Percentiles rank a stretch among this genome's conserved stretches.
Evolutionary conservation across 495 filamentous ascomycete species (phyloP).

Genomic region (Lindgomyces ingoldianus): DNA sequence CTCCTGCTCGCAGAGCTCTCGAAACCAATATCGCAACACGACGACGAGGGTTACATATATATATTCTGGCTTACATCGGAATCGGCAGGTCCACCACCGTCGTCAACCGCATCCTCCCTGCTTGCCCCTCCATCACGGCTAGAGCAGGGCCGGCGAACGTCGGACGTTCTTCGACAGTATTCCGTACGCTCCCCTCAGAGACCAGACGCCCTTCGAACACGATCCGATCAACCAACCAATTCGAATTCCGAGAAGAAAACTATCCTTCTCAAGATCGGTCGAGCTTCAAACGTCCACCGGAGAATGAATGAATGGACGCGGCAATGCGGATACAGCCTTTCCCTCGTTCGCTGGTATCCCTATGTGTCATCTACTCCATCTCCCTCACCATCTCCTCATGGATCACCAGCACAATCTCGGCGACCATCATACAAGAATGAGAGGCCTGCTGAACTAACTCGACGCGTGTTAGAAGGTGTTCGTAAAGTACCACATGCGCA

Average conservation of each 20-base stretch:
- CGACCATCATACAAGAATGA: conserved; percentile 24
- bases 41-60: conserved; percentile 94
- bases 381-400: conserved; percentile 42
- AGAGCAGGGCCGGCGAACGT: conserved; percentile 57
- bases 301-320: conserved; percentile 88
- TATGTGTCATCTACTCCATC: conserved; percentile 63
- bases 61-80: conserved; percentile 87
- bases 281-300: conserved; percentile 86
- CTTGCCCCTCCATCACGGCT: conserved; percentile 48
- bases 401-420: conserved; percentile 39
- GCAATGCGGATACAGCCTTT: conserved; percentile 86
- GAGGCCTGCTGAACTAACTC: conserved; percentile 28
- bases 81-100: conserved; percentile 51
- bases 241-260: conserved; percentile 47
- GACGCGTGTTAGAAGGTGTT: conserved; percentile 34
- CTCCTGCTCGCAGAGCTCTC: conserved; percentile 70
- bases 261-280: conserved; percentile 88
- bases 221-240: background rate
- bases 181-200: conserved; percentile 42
- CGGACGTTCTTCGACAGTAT: conserved; percentile 66
- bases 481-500: conserved; percentile 80
- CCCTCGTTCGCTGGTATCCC: conserved; percentile 88
- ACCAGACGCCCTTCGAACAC: background rate
- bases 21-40: conserved; percentile 74
- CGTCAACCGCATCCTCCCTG: conserved; percentile 60